These are phyloP conservation scores for Tulasnella sp. DNA, from an alignment of 768 basidiomycete species.

Conservation along the genomic window DNA sequence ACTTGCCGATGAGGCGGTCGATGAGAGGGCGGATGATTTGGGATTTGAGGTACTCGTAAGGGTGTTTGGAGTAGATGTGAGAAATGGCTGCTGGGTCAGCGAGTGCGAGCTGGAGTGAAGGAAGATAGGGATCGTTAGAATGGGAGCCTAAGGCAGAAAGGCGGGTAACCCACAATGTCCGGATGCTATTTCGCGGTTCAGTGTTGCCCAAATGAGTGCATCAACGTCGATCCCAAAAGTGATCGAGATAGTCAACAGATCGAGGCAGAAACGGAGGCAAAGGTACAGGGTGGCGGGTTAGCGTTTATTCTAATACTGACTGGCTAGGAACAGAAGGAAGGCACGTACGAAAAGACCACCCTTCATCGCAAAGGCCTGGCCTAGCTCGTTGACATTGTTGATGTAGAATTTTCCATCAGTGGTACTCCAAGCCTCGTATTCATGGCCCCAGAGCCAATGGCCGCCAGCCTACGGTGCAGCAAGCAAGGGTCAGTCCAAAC, in stretches of 20 bases:
- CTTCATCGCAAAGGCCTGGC: slow-evolving; percentile 6
- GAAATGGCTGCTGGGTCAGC: slow-evolving; percentile 19
- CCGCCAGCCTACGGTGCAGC: not conserved
- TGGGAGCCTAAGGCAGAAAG: not conserved
- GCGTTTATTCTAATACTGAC: slow-evolving; percentile 1
- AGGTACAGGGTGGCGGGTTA: not conserved
- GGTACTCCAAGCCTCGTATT: slow-evolving; percentile 14
- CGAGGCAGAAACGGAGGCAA: not conserved
- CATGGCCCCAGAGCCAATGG: slow-evolving; percentile 20
- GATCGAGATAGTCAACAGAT: not conserved
- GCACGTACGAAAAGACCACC: slow-evolving; percentile 1
- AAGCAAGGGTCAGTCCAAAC: not conserved
- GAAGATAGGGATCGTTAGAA: not conserved
- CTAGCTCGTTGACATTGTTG: slow-evolving; percentile 7
- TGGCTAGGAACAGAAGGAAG: not conserved
- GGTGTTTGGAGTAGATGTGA: slow-evolving; percentile 15
- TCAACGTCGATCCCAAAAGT: not conserved
- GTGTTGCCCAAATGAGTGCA: not conserved
- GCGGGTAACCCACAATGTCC: not conserved
- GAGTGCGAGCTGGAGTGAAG: slow-evolving; percentile 19
- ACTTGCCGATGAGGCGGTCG: slow-evolving; percentile 26
- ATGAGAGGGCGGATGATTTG: slow-evolving; percentile 26
- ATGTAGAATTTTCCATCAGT: slow-evolving; percentile 15
- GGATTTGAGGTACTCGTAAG: not conserved
- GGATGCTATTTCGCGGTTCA: not conserved